phyloP scores from a whole-genome alignment of 2,329 filamentous ascomycete species.

The Ceratocystis cacaofunesta region DNA sequence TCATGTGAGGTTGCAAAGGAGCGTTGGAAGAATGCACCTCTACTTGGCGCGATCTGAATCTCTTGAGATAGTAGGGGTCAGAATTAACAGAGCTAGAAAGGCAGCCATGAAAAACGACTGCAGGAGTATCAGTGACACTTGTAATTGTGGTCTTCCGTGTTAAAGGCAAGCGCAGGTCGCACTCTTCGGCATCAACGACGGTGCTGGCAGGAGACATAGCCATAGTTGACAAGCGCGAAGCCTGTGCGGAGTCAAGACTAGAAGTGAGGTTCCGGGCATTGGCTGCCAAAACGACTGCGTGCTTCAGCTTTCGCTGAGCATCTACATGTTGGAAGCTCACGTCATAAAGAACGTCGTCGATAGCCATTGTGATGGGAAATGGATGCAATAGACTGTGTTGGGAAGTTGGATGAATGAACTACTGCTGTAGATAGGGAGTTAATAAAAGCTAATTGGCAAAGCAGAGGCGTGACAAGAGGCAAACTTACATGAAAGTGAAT shows the following conservation, averaged over 20 bases:
- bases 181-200: neutral
- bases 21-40: too few species aligned
- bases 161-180: too few species aligned
- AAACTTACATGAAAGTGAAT: constrained; percentile 2
- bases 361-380: neutral
- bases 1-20: too few species aligned
- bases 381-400: too few species aligned
- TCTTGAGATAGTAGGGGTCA: neutral
- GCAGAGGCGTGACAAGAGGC: neutral
- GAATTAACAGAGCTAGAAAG: neutral
- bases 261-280: neutral
- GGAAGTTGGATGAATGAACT: too few species aligned
- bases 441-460: neutral
- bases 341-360: constrained; percentile 6
- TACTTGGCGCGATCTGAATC: neutral
- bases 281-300: neutral
- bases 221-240: constrained; percentile 2
- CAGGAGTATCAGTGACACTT: constrained; percentile 3
- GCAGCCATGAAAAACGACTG: neutral
- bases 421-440: too few species aligned
- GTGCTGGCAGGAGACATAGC: neutral
- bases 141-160: neutral
- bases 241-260: neutral
- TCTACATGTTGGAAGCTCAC: neutral
- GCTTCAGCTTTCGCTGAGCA: neutral